Conservation (phyloP, 345 rosid genomes). For the Acer saccharum region DNA sequence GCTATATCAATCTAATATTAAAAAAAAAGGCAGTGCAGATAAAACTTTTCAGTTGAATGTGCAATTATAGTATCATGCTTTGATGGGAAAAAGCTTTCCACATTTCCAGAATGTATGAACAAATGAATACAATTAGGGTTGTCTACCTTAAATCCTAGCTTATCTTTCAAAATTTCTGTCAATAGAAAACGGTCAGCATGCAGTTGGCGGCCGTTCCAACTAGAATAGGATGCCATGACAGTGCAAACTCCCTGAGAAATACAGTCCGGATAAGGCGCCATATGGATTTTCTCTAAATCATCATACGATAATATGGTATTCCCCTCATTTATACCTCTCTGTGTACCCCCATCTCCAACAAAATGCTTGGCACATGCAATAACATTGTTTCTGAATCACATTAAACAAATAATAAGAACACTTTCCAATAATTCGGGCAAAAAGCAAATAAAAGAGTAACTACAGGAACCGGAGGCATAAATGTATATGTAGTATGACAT, state of each 20-base stretch:
- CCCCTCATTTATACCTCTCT: slow-evolving; percentile 74
- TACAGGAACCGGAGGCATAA: background rate
- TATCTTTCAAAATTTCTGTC: slow-evolving; percentile 72
- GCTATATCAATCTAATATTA: too few relatives aligned
- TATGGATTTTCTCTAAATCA: slow-evolving; percentile 68
- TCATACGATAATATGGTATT: slow-evolving; percentile 59
- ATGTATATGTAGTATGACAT: background rate
- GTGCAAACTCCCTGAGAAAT: slow-evolving; percentile 77
- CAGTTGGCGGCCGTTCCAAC: slow-evolving; percentile 80
- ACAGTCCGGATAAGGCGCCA: slow-evolving; percentile 77
- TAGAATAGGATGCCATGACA: slow-evolving; percentile 83
- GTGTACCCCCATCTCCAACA: slow-evolving; percentile 95
- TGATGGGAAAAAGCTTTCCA: background rate
- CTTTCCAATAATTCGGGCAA: background rate
- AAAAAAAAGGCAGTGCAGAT: background rate
- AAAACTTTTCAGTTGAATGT: background rate
- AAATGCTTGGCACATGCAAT: slow-evolving; percentile 93
- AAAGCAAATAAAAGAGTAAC: background rate
- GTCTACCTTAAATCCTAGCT: slow-evolving; percentile 77
- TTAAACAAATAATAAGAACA: slow-evolving; percentile 24
- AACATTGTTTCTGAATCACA: slow-evolving; percentile 62
- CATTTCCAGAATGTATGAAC: background rate
- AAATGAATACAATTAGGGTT: slow-evolving; percentile 3
- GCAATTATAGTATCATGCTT: background rate
- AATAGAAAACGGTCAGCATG: slow-evolving; percentile 71